Evolutionary conservation across 2,329 filamentous ascomycete genomes (phyloP).

Genomic region (Nakataea oryzae): DNA sequence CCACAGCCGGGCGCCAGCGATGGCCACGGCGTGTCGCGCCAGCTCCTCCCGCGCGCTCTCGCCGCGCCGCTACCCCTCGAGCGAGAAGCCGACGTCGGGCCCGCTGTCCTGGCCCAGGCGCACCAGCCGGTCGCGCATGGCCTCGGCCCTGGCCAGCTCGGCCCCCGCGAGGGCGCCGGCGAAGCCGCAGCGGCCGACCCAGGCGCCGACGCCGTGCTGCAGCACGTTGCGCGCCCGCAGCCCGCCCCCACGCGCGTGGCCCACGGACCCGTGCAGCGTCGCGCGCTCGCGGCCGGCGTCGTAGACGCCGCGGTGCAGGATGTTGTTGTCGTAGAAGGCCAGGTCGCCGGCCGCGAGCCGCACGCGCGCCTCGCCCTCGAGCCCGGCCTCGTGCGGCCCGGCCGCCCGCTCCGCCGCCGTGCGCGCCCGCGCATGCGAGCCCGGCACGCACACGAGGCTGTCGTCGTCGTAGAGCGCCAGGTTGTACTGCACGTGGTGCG

Average conservation of each 20-base stretch:
- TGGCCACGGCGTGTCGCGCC: no score
- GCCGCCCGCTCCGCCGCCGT: slow-evolving; percentile 61
- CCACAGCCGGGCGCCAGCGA: no score
- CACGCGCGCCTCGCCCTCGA: slow-evolving; percentile 59
- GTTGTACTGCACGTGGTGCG: slow-evolving; percentile 80
- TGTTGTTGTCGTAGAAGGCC: slow-evolving; percentile 87
- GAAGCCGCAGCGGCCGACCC: slow-evolving; percentile 52
- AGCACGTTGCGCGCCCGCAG: slow-evolving; percentile 60
- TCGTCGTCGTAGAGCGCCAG: slow-evolving; percentile 68
- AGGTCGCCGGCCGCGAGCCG: slow-evolving; percentile 63
- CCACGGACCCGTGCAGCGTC: slow-evolving; percentile 65
- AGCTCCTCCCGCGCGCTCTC: no score
- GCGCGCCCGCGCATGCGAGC: slow-evolving; percentile 60
- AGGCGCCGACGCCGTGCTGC: slow-evolving; percentile 62
- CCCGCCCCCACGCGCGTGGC: slow-evolving; percentile 42
- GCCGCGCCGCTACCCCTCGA: slow-evolving; percentile 31
- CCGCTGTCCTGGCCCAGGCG: slow-evolving; percentile 45
- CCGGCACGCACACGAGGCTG: slow-evolving; percentile 66
- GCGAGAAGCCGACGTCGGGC: slow-evolving; percentile 55
- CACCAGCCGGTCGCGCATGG: slow-evolving; percentile 53
- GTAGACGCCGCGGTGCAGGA: slow-evolving; percentile 65
- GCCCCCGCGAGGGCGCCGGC: slow-evolving; percentile 10
- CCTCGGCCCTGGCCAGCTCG: slow-evolving; percentile 41
- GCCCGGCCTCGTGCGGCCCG: slow-evolving; percentile 47
- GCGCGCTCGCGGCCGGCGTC: slow-evolving; percentile 46